A percentile compares a stretch with the other conserved stretches of the same genome.
Conservation (phyloP, 2,329 filamentous ascomycete species). For the Colletotrichum ledebouriae region DNA sequence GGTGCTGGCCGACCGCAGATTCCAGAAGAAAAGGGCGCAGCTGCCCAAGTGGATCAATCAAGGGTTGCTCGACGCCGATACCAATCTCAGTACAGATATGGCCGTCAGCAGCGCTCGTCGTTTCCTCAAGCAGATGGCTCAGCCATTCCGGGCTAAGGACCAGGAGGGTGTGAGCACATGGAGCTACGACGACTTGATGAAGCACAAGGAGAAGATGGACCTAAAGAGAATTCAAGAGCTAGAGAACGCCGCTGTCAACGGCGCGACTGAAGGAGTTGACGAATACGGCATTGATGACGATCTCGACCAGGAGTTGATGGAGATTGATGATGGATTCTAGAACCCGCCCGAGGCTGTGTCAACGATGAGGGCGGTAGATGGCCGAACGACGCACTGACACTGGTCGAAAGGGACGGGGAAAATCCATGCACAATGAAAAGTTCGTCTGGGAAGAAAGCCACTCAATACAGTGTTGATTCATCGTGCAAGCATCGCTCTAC, state of each 20-base stretch:
- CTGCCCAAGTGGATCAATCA: constrained; percentile 97
- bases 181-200: constrained; percentile 83
- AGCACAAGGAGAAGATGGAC: constrained; percentile 82
- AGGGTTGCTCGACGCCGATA: constrained; percentile 85
- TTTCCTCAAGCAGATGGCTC: constrained; percentile 92
- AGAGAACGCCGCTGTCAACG: constrained; percentile 55
- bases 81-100: constrained; percentile 95
- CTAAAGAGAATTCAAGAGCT: constrained; percentile 76
- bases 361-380: too few species aligned
- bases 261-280: constrained; percentile 50
- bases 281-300: constrained; percentile 67
- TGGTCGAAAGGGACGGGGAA: background rate
- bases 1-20: constrained; percentile 94
- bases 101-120: constrained; percentile 89
- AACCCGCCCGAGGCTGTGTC: background rate
- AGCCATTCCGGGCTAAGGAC: constrained; percentile 84
- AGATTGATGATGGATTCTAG: constrained; percentile 54
- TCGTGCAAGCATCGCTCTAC: background rate
- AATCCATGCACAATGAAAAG: background rate
- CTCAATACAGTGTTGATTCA: background rate
- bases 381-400: too few species aligned
- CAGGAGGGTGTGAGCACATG: constrained; percentile 96
- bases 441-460: background rate
- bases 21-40: constrained; percentile 90
- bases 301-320: constrained; percentile 69